These are phyloP conservation scores for Tagetes erecta DNA, from an alignment of 129 eudicot genomes.

Conservation along the genomic window DNA sequence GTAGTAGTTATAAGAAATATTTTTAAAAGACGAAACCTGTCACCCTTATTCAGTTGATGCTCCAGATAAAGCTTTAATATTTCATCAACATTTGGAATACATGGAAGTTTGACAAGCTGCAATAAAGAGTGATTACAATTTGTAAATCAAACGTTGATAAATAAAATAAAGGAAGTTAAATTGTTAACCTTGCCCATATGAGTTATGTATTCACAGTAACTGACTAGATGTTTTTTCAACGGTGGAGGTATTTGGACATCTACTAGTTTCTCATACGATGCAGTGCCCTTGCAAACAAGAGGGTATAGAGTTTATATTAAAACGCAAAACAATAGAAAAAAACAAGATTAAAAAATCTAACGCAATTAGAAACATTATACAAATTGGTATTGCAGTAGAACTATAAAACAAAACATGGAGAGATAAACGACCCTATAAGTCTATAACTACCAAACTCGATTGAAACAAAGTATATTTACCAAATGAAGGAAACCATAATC, in stretches of 20 bases:
- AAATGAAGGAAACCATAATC: not conserved
- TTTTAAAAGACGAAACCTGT: constrained; percentile 30
- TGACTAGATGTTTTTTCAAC: constrained; percentile 66
- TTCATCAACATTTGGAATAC: constrained; percentile 62
- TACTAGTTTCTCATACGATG: constrained; percentile 40
- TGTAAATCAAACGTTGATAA: not conserved
- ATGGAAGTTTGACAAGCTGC: constrained; percentile 84
- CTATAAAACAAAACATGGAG: not conserved
- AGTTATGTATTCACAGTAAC: constrained; percentile 62
- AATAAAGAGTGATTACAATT: not conserved
- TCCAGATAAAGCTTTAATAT: constrained; percentile 51
- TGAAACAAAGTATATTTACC: not conserved
- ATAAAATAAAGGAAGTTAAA: constrained; percentile 3
- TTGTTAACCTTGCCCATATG: constrained; percentile 62
- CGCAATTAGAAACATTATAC: not conserved
- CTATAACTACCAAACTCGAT: not conserved
- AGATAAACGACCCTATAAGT: not conserved
- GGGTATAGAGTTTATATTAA: constrained; percentile 17
- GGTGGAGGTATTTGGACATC: constrained; percentile 57
- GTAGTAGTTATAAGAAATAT: too few species aligned
- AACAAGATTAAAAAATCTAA: not conserved
- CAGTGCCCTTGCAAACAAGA: constrained; percentile 29
- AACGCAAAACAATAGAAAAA: not conserved
- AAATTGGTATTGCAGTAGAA: not conserved
- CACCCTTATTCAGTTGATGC: constrained; percentile 46